Evolutionary conservation across 768 basidiomycete genomes (phyloP).

Genomic region (Lentinula sp.): DNA sequence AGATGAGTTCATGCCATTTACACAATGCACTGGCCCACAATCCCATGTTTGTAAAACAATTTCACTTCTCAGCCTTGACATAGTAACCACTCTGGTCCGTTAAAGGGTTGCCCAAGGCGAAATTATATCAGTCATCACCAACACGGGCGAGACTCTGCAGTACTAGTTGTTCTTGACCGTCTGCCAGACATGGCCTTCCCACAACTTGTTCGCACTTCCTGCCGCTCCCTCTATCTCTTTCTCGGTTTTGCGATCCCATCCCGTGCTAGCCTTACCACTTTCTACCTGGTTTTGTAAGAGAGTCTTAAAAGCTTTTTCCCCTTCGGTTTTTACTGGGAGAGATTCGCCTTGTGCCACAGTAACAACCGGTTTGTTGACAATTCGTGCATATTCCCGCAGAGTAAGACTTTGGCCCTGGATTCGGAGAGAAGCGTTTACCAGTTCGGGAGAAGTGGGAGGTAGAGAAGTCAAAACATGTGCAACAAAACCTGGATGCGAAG

Average conservation of each 20-base stretch:
- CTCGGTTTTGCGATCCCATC: constrained; percentile 9
- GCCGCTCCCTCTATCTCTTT: constrained; percentile 9
- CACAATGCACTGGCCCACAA: no score
- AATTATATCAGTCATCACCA: no score
- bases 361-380: constrained; percentile 10
- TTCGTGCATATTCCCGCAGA: constrained; percentile 17
- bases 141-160: background rate
- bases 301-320: background rate
- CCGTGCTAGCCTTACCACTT: constrained; percentile 10
- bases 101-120: no score
- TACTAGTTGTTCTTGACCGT: background rate
- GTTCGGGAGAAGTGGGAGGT: constrained; percentile 12
- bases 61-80: no score
- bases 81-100: no score
- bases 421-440: constrained; percentile 25
- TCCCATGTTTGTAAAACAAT: no score
- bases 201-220: constrained; percentile 15
- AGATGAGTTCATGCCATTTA: no score
- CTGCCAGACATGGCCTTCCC: constrained; percentile 16
- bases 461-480: constrained; percentile 27
- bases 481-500: constrained; percentile 21
- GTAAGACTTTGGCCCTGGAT: constrained; percentile 25
- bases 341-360: constrained; percentile 3
- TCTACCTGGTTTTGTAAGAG: constrained; percentile 4
- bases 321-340: background rate